phyloP scores from a whole-genome alignment of 2,329 filamentous ascomycete genomes.

The Paecilomyces variotii region DNA sequence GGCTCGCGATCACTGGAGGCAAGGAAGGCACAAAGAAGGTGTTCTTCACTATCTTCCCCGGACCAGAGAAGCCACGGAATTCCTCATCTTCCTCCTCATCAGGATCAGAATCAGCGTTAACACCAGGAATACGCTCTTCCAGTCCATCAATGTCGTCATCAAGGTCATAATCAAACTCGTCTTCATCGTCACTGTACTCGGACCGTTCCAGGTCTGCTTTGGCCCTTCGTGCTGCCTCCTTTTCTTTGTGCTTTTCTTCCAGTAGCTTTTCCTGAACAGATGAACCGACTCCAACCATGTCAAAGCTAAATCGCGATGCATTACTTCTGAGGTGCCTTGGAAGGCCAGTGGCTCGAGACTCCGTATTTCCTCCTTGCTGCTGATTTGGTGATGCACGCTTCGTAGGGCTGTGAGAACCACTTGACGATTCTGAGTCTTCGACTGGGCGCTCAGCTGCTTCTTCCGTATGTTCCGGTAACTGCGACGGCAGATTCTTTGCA shows the following conservation, averaged over 20 bases:
- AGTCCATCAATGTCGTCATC: constrained; percentile 35
- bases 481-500: constrained; percentile 35
- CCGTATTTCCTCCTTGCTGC: constrained; percentile 23
- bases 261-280: constrained; percentile 53
- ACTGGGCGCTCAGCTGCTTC: constrained; percentile 5
- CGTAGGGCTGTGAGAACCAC: constrained; percentile 1
- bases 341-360: constrained; percentile 24
- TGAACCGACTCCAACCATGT: constrained; percentile 51
- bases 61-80: constrained; percentile 19
- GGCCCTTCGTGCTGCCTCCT: constrained; percentile 38
- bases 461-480: constrained; percentile 18
- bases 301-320: constrained; percentile 58
- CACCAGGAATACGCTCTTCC: constrained; percentile 41
- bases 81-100: constrained; percentile 34
- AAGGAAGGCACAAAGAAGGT: constrained; percentile 28
- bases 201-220: constrained; percentile 20
- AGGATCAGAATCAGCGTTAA: constrained; percentile 38
- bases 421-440: constrained; percentile 4
- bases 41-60: constrained; percentile 16
- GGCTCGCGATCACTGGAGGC: constrained; percentile 28
- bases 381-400: constrained; percentile 5
- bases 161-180: constrained; percentile 37
- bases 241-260: constrained; percentile 54
- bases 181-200: constrained; percentile 34
- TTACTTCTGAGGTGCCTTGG: constrained; percentile 47